Evolutionary conservation across 75 land plant genomes (phyloP).

Genomic region (Picea sitchensis): DNA sequence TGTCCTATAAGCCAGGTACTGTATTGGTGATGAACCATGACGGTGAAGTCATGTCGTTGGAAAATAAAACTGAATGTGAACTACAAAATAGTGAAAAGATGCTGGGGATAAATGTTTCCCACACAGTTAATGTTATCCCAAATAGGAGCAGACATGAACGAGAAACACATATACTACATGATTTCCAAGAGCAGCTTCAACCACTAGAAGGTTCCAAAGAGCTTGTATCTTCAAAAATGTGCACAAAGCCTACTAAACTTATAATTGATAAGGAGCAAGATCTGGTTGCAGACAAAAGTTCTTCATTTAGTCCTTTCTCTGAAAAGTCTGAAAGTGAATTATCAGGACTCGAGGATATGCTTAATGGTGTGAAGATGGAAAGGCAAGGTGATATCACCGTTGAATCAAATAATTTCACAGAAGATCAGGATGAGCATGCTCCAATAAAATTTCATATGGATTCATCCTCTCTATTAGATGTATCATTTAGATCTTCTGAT

Average conservation of each 20-base stretch:
- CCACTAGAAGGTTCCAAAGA: background rate
- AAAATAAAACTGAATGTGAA: constrained; percentile 3
- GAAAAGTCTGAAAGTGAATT: background rate
- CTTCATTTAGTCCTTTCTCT: constrained; percentile 1
- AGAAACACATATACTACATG: background rate
- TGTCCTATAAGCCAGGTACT: background rate
- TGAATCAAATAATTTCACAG: background rate
- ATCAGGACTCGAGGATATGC: background rate
- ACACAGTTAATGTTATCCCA: background rate
- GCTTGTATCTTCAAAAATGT: background rate
- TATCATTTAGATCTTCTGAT: background rate
- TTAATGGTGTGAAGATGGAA: background rate
- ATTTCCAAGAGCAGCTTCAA: background rate
- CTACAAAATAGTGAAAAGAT: background rate
- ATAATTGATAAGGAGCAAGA: background rate
- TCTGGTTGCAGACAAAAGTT: background rate
- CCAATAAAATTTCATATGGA: background rate
- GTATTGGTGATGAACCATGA: background rate
- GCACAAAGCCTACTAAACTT: background rate
- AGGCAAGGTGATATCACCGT: background rate
- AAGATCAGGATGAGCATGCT: background rate
- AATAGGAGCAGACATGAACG: background rate
- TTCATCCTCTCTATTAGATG: constrained; percentile 6
- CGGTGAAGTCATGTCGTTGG: background rate
- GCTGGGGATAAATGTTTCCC: background rate